Evolutionary conservation across 306 rosid species (phyloP).

Genomic region (Vachellia collinsii): DNA sequence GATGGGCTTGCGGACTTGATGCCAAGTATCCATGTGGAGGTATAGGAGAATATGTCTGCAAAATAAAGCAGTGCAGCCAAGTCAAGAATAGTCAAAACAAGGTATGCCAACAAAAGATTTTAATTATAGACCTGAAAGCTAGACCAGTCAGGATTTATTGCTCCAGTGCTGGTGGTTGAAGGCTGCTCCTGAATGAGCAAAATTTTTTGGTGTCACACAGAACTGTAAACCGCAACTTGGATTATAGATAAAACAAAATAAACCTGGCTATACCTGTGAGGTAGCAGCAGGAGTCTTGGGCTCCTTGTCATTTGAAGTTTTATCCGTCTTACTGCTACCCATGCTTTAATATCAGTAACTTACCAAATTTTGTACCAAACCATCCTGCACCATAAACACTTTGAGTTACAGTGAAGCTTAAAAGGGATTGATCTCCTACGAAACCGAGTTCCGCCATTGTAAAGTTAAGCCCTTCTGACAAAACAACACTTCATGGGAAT

Average conservation of each 20-base stretch:
- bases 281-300: slow-evolving; percentile 69
- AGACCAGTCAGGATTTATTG: slow-evolving; percentile 76
- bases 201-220: slow-evolving; percentile 18
- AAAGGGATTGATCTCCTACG: slow-evolving; percentile 16
- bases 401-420: slow-evolving; percentile 35
- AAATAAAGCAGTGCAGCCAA: slow-evolving; percentile 25
- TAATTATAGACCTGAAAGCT: slow-evolving; percentile 66
- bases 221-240: slow-evolving; percentile 1
- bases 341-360: slow-evolving; percentile 48
- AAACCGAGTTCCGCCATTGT: slow-evolving; percentile 16
- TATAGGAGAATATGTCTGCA: slow-evolving; percentile 88
- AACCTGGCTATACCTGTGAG: slow-evolving; percentile 64
- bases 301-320: slow-evolving; percentile 78
- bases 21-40: slow-evolving; percentile 97
- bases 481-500: slow-evolving; percentile 30
- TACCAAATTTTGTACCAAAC: slow-evolving; percentile 43
- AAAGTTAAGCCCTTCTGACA: slow-evolving; percentile 16
- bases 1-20: slow-evolving; percentile 93
- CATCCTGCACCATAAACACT: slow-evolving; percentile 59
- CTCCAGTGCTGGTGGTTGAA: slow-evolving; percentile 54
- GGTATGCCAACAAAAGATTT: slow-evolving; percentile 19
- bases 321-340: slow-evolving; percentile 87
- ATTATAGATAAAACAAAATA: slow-evolving; percentile 21
- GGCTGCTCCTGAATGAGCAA: slow-evolving; percentile 74
- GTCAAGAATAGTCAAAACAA: slow-evolving; percentile 31